Conservation (phyloP, 768 basidiomycete genomes). For the button mushroom (Agaricus bisporus) region DNA sequence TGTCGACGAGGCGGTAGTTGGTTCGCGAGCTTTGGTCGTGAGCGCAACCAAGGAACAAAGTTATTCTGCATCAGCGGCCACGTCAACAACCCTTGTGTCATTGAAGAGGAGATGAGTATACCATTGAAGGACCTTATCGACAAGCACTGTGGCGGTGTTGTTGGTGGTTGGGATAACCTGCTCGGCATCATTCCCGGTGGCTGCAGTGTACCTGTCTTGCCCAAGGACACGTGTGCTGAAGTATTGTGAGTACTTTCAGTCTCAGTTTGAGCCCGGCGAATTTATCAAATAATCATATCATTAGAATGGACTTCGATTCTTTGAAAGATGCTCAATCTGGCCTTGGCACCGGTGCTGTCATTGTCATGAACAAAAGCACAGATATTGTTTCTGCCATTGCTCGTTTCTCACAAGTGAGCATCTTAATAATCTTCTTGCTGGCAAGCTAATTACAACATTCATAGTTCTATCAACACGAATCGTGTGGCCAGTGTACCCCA, state of each 20-base stretch:
- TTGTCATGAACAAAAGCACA: slow-evolving; percentile 98
- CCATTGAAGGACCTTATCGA: slow-evolving; percentile 90
- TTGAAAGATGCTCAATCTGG: slow-evolving; percentile 95
- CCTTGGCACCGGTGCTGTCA: slow-evolving; percentile 96
- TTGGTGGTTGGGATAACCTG: slow-evolving; percentile 94
- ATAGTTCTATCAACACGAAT: slow-evolving; percentile 98
- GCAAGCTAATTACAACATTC: slow-evolving; percentile 18
- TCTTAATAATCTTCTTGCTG: not conserved
- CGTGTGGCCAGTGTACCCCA: slow-evolving; percentile 95
- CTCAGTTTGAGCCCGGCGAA: not conserved
- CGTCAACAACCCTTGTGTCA: slow-evolving; percentile 95
- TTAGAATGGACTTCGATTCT: slow-evolving; percentile 96
- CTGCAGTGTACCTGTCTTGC: slow-evolving; percentile 89
- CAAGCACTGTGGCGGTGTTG: slow-evolving; percentile 94
- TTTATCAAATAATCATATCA: not conserved
- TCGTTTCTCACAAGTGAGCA: slow-evolving; percentile 52
- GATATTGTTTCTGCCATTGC: slow-evolving; percentile 94
- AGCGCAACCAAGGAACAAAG: slow-evolving; percentile 95
- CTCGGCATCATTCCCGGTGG: slow-evolving; percentile 97
- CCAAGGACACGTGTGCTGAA: slow-evolving; percentile 74
- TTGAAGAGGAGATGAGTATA: slow-evolving; percentile 99
- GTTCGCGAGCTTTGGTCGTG: slow-evolving; percentile 91
- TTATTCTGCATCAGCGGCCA: slow-evolving; percentile 95
- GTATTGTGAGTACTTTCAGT: slow-evolving; percentile 64
- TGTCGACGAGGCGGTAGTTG: slow-evolving; percentile 82